Base-by-base conservation (phyloP, 2,329 filamentous ascomycete species). In the Dothideomycetidae sp. region DNA sequence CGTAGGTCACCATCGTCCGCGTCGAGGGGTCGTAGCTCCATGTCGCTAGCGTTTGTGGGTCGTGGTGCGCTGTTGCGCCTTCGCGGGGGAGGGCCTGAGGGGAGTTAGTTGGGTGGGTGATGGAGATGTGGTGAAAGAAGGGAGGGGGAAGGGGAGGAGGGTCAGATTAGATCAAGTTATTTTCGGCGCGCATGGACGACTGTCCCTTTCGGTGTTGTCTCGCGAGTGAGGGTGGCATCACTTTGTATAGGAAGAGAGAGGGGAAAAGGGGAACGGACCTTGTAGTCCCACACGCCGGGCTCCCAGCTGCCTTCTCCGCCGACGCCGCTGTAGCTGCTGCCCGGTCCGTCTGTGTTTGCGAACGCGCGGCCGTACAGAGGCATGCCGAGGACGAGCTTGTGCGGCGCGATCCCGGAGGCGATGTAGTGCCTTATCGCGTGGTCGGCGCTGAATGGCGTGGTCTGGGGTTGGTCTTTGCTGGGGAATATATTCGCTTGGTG, bases 301-400 rank as follows among this genome's bases (percentile, higher is more conserved):
- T 94, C 86, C 80, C 81, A 94, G 39, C 71, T 81, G 0, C 85
- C 88, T 38, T 76, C 67, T n/a, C n/a, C n/a, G 1, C 85, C 86
- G 5, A 82, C 67, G 5, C 84, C 85, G 33, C 57, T 70, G 59
- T 70, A 94, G 0, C 72, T 60, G 19, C 64, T 57, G 1, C 88
- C 88, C 0, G 74, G 70, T 0, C 85, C 86, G 16, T 78, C 68
- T 0, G 88, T 94, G 45, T 75, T 72, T 48, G 75, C 68, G 55
- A 94, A 96, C 0, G 82, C 75, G 23, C 85, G 80, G 1, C 88
- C 88, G 54, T 94, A 96, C 10, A 96, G 64, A 2, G 88, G 86
- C 80, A 94, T 88, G 2, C 88, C 86, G 10, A 94, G 58, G 3
- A 93, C 81, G 37, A 96, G 73, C 60, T 93, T 94, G 43, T 66